Evolutionary conservation across 2,329 filamentous ascomycete species (phyloP).

Genomic region (Pseudopyricularia javanii): DNA sequence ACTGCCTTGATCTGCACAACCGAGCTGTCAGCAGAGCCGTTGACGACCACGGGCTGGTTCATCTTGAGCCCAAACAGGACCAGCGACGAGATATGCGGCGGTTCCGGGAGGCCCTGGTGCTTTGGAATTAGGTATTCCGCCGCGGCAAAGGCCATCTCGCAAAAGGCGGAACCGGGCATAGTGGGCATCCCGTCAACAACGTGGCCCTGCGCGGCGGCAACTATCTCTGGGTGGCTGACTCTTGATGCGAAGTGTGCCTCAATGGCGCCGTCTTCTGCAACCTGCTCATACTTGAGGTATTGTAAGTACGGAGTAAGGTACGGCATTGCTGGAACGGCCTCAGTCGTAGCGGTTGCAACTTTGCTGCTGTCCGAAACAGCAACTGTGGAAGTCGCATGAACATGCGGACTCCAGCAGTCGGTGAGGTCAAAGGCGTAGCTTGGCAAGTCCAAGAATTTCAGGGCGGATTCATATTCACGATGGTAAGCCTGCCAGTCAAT

Average conservation of each 20-base stretch:
- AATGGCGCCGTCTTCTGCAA: neutral
- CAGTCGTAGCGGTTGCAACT: conserved; percentile 7
- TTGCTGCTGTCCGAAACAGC: neutral
- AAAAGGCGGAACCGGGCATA: neutral
- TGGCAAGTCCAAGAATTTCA: neutral
- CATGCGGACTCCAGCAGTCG: neutral
- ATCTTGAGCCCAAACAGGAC: too few species aligned
- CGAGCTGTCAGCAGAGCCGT: too few species aligned
- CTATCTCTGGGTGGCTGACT: too few species aligned
- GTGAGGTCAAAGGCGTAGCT: neutral
- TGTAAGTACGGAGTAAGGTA: neutral
- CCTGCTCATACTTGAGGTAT: neutral
- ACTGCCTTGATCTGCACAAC: neutral
- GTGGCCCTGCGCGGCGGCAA: neutral
- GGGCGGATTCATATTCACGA: neutral
- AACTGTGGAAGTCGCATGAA: neutral
- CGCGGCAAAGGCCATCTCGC: neutral
- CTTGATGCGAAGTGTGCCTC: neutral
- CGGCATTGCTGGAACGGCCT: neutral
- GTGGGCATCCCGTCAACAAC: neutral
- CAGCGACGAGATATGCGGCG: too few species aligned
- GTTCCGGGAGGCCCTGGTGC: neutral
- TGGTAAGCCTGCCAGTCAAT: neutral
- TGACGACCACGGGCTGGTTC: too few species aligned
- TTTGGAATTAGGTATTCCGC: neutral